These are phyloP conservation scores for Tolypocladium tropicale DNA, from an alignment of 2,329 filamentous ascomycete genomes.

Conservation along the genomic window DNA sequence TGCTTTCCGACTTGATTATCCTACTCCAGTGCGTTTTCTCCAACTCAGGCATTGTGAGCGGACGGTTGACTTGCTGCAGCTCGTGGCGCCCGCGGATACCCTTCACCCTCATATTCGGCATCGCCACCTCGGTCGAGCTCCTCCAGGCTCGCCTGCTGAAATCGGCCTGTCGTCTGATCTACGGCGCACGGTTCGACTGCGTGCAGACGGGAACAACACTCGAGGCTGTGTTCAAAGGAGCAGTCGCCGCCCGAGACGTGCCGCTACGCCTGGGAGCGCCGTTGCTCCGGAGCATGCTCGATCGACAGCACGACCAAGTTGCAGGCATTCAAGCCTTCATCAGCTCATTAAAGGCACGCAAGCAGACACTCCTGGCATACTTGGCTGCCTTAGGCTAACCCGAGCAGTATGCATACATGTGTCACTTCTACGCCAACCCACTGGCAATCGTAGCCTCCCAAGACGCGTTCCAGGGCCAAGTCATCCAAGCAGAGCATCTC, in stretches of 20 bases:
- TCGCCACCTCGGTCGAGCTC: conserved; percentile 73
- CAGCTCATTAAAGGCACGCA: conserved; percentile 53
- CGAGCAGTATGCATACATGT: conserved; percentile 70
- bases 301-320: conserved; percentile 67
- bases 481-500: conserved; percentile 48
- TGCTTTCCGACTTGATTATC: conserved; percentile 62
- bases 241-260: conserved; percentile 47
- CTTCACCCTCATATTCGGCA: conserved; percentile 67
- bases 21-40: conserved; percentile 48
- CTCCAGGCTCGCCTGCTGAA: conserved; percentile 66
- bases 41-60: no score
- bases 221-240: conserved; percentile 59
- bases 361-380: background rate
- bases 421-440: conserved; percentile 72
- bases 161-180: conserved; percentile 54
- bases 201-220: conserved; percentile 62
- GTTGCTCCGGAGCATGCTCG: conserved; percentile 53
- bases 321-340: conserved; percentile 66
- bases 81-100: conserved; percentile 66
- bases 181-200: conserved; percentile 67
- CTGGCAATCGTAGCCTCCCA: conserved; percentile 51
- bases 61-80: conserved; percentile 22
- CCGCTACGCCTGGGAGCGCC: conserved; percentile 53
- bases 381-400: background rate
- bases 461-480: conserved; percentile 8